These are phyloP conservation scores for Leccinellum rugosiceps DNA, from an alignment of 768 basidiomycete species.

Conservation along the genomic window DNA sequence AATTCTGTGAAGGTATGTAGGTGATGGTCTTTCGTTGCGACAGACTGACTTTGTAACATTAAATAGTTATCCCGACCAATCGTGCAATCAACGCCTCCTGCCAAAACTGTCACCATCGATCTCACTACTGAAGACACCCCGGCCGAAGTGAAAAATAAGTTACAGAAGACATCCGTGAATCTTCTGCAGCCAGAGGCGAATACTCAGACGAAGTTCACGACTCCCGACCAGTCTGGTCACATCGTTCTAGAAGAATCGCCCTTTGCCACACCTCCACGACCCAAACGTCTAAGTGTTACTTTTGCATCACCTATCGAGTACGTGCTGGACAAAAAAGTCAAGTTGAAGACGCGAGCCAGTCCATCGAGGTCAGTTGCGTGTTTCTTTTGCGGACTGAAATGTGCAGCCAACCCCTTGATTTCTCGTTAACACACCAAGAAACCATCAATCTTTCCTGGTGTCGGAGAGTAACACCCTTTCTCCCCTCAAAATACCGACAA, in stretches of 20 bases:
- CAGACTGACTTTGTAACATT: conserved; percentile 1
- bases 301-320: conserved; percentile 30
- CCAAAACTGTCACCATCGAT: conserved; percentile 39
- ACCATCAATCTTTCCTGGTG: background rate
- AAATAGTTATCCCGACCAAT: conserved; percentile 10
- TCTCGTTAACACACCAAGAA: background rate
- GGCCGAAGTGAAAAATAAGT: conserved; percentile 1
- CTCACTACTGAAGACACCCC: conserved; percentile 37
- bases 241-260: background rate
- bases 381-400: background rate
- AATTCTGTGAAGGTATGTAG: conserved; percentile 12
- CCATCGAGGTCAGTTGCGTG: conserved; percentile 5
- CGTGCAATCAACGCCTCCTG: conserved; percentile 15
- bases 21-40: background rate
- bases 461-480: conserved; percentile 12
- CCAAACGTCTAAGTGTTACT: conserved; percentile 23
- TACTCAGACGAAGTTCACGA: background rate
- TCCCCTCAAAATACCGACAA: conserved; percentile 13
- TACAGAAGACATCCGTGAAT: background rate
- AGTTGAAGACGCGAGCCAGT: background rate
- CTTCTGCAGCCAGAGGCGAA: background rate
- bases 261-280: conserved; percentile 2
- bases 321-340: conserved; percentile 2
- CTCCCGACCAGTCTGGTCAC: background rate
- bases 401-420: background rate